Evolutionary conservation across 2,329 filamentous ascomycete species (phyloP).

Genomic region (Neonectria sp.): DNA sequence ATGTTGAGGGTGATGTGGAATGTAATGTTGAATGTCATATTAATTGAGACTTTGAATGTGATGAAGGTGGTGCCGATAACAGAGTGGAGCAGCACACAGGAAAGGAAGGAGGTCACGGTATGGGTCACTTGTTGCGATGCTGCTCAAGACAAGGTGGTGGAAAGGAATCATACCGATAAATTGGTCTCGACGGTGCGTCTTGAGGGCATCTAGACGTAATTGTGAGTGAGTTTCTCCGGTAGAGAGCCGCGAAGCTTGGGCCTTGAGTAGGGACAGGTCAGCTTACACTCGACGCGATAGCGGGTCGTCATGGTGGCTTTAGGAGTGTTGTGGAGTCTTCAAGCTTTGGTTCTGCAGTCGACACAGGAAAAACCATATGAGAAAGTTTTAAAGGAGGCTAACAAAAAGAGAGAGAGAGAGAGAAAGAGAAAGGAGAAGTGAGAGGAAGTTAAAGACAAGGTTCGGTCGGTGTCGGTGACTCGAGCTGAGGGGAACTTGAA

Average conservation of each 20-base stretch:
- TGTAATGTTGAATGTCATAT: background rate
- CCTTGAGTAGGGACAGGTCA: constrained; percentile 7
- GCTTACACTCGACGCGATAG: constrained; percentile 82
- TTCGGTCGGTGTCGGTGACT: constrained; percentile 33
- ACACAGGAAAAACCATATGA: background rate
- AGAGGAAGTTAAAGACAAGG: constrained; percentile 28
- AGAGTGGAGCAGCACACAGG: constrained; percentile 12
- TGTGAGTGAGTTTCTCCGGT: constrained; percentile 38
- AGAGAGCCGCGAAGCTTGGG: constrained; percentile 17
- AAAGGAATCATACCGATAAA: constrained; percentile 74
- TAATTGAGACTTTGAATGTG: constrained; percentile 1
- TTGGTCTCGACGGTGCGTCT: constrained; percentile 93
- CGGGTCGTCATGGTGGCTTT: constrained; percentile 69
- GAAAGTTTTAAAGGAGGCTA: background rate
- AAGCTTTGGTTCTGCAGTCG: background rate
- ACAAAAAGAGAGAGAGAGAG: background rate
- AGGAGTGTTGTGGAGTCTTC: background rate
- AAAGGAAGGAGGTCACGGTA: constrained; percentile 18
- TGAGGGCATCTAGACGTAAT: constrained; percentile 68
- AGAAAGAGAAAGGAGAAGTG: constrained; percentile 20
- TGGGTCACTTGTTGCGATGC: background rate
- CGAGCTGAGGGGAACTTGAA: constrained; percentile 24
- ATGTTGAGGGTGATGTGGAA: constrained; percentile 3
- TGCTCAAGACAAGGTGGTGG: background rate
- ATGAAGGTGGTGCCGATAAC: constrained; percentile 14